Conservation (phyloP, 2,329 filamentous ascomycete species). For the Macrophomina phaseolina region DNA sequence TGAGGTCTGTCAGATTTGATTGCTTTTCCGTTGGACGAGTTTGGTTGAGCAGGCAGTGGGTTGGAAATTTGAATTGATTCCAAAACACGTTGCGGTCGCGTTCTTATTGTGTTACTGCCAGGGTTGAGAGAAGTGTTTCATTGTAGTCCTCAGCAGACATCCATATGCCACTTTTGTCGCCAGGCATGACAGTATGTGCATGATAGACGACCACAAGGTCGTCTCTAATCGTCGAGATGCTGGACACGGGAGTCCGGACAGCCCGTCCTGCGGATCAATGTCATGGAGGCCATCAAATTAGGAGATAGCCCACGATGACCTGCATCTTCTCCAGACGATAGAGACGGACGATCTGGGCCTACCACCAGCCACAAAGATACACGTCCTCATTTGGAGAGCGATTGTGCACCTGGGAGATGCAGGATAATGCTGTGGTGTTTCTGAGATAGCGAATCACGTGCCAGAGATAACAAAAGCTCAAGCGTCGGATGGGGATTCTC, state of each 20-base stretch:
- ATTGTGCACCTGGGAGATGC: too few species aligned
- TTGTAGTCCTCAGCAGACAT: too few species aligned
- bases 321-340: not conserved
- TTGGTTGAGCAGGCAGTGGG: not conserved
- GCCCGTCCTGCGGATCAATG: not conserved
- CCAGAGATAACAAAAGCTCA: not conserved
- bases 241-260: not conserved
- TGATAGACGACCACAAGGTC: too few species aligned
- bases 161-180: too few species aligned
- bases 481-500: not conserved
- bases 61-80: not conserved
- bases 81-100: not conserved
- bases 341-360: not conserved
- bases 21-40: slow-evolving; percentile 1
- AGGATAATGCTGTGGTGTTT: not conserved
- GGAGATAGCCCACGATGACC: not conserved
- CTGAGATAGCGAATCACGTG: not conserved
- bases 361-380: not conserved
- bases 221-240: not conserved
- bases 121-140: too few species aligned
- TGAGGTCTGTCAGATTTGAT: not conserved
- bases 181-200: too few species aligned
- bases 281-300: not conserved
- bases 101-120: not conserved
- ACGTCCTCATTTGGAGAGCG: not conserved